phyloP scores from a whole-genome alignment of 352 stramenopile genomes.

The Porosira glacialis region DNA sequence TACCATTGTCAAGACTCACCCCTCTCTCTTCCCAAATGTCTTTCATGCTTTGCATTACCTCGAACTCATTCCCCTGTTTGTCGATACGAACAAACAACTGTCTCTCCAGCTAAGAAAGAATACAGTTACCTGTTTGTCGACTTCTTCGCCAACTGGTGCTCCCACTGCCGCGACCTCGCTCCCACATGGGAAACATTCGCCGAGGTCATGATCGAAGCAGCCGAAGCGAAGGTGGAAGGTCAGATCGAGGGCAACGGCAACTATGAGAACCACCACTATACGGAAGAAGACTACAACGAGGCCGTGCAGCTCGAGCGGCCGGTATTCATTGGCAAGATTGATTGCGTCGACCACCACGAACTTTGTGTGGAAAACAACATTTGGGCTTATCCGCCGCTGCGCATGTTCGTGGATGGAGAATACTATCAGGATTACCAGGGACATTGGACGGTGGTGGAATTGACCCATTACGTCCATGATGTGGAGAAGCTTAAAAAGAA shows the following conservation, averaged over 20 bases:
- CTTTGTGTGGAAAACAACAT: conserved; percentile 91
- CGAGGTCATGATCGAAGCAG: conserved; percentile 75
- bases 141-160: conserved; percentile 77
- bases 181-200: conserved; percentile 79
- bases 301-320: conserved; percentile 68
- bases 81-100: no score
- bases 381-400: conserved; percentile 92
- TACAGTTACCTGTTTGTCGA: conserved; percentile 79
- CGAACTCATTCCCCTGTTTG: no score
- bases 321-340: conserved; percentile 83
- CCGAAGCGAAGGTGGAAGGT: conserved; percentile 41
- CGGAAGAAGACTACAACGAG: conserved; percentile 62
- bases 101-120: conserved; percentile 58
- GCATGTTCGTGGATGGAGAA: conserved; percentile 93
- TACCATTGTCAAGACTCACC: no score
- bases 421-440: conserved; percentile 84
- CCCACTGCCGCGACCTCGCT: conserved; percentile 73
- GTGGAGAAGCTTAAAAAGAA: conserved; percentile 82
- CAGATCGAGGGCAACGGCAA: conserved; percentile 34
- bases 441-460: conserved; percentile 73
- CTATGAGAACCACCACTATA: conserved; percentile 53
- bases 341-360: conserved; percentile 90
- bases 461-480: conserved; percentile 69
- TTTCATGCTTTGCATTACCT: no score
- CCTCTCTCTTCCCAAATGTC: no score